Base-by-base conservation (phyloP, 2,329 filamentous ascomycete genomes). In the Epichloe sibirici region DNA sequence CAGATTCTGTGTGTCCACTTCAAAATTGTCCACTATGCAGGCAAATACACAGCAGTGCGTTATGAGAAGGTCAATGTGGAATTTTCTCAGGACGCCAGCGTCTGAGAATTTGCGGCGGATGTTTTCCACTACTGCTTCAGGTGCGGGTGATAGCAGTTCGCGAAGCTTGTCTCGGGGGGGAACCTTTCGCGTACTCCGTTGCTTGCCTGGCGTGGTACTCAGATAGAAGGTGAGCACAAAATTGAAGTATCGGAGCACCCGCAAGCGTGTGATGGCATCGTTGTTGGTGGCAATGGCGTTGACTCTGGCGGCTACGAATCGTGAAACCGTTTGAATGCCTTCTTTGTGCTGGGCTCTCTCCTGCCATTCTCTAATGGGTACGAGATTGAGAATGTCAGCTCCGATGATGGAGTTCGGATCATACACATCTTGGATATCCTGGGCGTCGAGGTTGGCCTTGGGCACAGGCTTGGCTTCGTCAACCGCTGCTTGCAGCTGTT, bases 311-410 rank as follows among this genome's bases (percentile, higher is more conserved):
- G 85, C 82, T 5, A 90, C 82, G 59, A 79, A 90, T 54, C 76
- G 75, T 39, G 81, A 86, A 43, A 67, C 70, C 37, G 82, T 70
- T 45, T 75, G 65, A 39, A 87, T 73, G 51, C 74, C 72, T 58
- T 82, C 73, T 35, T 76, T 75, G 25, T 76, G 74, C 59, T 77
- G 76, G n/a, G 77, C 74, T 47, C 78, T 76, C 54, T 88, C 80
- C 57, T 85, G 76, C 88, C 88, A 93, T 58, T 88, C 83, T 62
- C 81, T 80, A 53, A 90, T 77, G 11, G 82, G 79, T 7, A 93
- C 74, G 12, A 80, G 70, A 49, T 80, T 78, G 65, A 90, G 76
- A 25, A 86, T 78, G 39, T 86, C 82, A 23, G 71, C 68, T 2
- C 85, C 85, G 51, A 93, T 81, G 39, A 93, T 72, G 7, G 72